Evolutionary conservation across 2,329 filamentous ascomycete species (phyloP), one percentile per base, ranked within the genome.

Genomic region (Aspergillus fischeri): DNA sequence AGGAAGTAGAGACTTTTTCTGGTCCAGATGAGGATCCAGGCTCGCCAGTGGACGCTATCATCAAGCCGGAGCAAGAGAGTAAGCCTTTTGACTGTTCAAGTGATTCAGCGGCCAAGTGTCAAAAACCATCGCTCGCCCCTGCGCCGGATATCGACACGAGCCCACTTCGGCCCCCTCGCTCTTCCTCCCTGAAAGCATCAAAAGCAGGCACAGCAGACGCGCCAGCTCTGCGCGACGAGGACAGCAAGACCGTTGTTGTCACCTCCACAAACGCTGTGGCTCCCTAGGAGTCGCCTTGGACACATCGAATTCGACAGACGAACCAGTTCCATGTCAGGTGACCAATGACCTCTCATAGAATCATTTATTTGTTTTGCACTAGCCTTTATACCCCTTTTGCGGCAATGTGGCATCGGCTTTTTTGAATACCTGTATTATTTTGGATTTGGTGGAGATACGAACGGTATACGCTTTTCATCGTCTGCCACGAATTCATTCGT

Each of bases 1-100:
- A 77, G 57, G 75, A 77, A 60, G 75, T 76, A 6, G 75, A 77
- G 49, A 67, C 70, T 17, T 77, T 77, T 54, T 72, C 71, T 38
- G 66, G 67, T 11, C 63, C 63, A 2, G 70, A 72, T 38, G 72
- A 71, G 35, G 67, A 66, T 17, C 59, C 63, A 21, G 60, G 62
- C 14, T 64, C 66, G 6, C 68, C 68, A 27, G 59, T 57, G 45
- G 66, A 67, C 21, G 9, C 44, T 24, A 51, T 52, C 8, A 52
- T 60, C 21, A 60, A 53, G 17, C 47, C 58, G 3, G 60, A 60
- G 7, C 47, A 51, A 10, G 58, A 63, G 25, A 48, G 51, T 14
- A 52, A 55, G 8, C 49, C 28, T 27, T n/a, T 49, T n/a, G 60
- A 54, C 21, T 49, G 60, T 51, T 28, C 52, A 9, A 55, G 54